Conservation (phyloP, 495 filamentous ascomycete species). For the Penicillium canescens region DNA sequence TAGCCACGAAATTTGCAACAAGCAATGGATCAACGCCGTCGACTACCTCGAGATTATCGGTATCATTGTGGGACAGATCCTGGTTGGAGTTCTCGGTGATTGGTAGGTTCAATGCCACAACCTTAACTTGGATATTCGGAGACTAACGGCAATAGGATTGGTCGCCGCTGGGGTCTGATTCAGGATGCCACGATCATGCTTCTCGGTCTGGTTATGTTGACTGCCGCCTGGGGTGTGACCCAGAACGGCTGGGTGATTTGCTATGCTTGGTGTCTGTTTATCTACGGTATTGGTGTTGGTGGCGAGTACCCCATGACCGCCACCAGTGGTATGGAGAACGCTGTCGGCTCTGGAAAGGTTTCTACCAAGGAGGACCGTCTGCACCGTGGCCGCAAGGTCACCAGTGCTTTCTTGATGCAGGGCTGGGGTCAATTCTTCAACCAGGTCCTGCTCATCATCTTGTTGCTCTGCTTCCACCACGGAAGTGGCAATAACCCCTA, state of each 20-base stretch:
- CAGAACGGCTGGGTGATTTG: constrained; percentile 91
- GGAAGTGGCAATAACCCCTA: constrained; percentile 72
- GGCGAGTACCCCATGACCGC: constrained; percentile 96
- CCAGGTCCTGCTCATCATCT: constrained; percentile 79
- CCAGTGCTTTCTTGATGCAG: constrained; percentile 93
- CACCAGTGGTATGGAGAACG: constrained; percentile 92
- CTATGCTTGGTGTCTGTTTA: constrained; percentile 86
- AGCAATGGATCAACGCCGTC: constrained; percentile 73
- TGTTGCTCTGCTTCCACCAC: constrained; percentile 79
- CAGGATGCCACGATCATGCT: constrained; percentile 95
- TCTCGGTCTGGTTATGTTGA: constrained; percentile 81
- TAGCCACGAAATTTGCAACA: constrained; percentile 59
- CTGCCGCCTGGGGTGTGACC: constrained; percentile 78
- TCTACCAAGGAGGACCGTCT: constrained; percentile 88
- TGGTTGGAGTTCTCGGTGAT: constrained; percentile 65
- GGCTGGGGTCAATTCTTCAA: constrained; percentile 95
- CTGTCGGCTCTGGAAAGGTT: constrained; percentile 77
- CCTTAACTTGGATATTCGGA: neutral
- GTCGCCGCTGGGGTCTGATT: constrained; percentile 87
- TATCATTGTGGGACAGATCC: constrained; percentile 84
- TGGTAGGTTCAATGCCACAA: constrained; percentile 41
- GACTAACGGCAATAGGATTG: constrained; percentile 53
- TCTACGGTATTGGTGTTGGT: constrained; percentile 89
- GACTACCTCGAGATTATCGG: constrained; percentile 85
- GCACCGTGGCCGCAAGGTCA: constrained; percentile 90